Evolutionary conservation across 768 basidiomycete genomes (phyloP), one percentile per base, ranked within the genome.

Genomic region (Russula sp.): DNA sequence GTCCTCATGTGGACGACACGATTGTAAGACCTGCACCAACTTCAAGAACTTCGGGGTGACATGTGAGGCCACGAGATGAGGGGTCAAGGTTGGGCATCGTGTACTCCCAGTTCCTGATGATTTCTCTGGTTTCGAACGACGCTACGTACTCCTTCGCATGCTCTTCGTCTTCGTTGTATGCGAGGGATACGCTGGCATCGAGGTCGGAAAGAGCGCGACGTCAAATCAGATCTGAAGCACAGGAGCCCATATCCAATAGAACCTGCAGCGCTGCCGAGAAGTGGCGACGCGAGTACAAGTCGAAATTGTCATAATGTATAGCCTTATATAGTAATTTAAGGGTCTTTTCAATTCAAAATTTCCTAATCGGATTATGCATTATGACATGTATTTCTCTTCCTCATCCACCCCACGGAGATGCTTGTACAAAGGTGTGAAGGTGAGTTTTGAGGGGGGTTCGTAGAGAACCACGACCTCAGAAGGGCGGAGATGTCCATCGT

Each of bases 221-320:
- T 89, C 88, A 91, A 55, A 87, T 75, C 42, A 90, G 75, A 68
- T 91, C 88, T 42, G 85, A 79, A 53, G 87, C 89, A 67, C 86
- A 90, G 42, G 80, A 68, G 8, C 90, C 90, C 34, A 92, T 71
- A 70, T 89, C 83, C 30, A 73, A 70, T 40, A 81, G 73, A 22
- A 79, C 79, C 67, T 75, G 72, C n/a, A 76, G 78, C 13, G 85
- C 82, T 30, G 79, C 76, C 49, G 71, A 75, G 70, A 84, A 83
- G 48, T 83, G 73, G 40, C 75, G 76, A 50, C 67, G 73, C 63
- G 79, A 78, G n/a, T n/a, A n/a, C n/a, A n/a, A n/a, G n/a, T n/a
- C n/a, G n/a, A n/a, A n/a, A n/a, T n/a, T n/a, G n/a, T n/a, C n/a
- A n/a, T n/a, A n/a, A n/a, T n/a, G n/a, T n/a, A n/a, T n/a, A n/a